Conservation (phyloP, 139 green algal genomes). For the Chlorella sp. region DNA sequence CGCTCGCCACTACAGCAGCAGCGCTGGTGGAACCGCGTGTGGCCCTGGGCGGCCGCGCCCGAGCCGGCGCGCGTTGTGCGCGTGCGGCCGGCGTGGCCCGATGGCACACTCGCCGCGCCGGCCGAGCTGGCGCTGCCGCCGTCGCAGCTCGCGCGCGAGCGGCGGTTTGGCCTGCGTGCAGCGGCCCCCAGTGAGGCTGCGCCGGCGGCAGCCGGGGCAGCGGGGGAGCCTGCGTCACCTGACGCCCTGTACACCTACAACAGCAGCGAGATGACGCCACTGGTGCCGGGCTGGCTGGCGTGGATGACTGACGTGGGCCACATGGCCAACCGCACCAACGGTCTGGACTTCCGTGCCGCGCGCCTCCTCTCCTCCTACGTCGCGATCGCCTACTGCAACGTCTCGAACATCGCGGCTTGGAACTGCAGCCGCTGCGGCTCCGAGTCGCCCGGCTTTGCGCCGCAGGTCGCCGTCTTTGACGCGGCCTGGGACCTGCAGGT, state of each 20-base stretch:
- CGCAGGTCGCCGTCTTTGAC: slow-evolving; percentile 61
- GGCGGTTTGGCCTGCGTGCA: neutral
- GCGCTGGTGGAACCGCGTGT: neutral
- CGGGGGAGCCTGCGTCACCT: neutral
- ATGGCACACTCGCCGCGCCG: neutral
- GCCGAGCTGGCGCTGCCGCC: slow-evolving; percentile 17
- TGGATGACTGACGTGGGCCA: slow-evolving; percentile 34
- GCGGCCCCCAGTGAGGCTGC: neutral
- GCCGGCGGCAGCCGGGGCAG: neutral
- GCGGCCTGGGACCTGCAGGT: slow-evolving; percentile 71
- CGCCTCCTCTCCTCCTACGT: slow-evolving; percentile 49
- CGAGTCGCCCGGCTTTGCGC: slow-evolving; percentile 18
- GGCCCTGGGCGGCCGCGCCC: neutral
- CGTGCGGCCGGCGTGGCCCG: slow-evolving; percentile 3
- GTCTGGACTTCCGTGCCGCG: slow-evolving; percentile 48
- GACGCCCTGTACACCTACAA: slow-evolving; percentile 21
- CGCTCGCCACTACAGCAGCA: neutral
- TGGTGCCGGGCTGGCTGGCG: slow-evolving; percentile 25
- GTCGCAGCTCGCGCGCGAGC: neutral
- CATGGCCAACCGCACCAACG: slow-evolving; percentile 25
- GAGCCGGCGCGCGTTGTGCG: neutral
- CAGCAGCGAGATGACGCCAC: slow-evolving; percentile 20
- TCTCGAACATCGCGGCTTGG: slow-evolving; percentile 57
- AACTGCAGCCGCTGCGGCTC: slow-evolving; percentile 71
- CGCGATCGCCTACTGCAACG: slow-evolving; percentile 71